Base-by-base conservation (phyloP, 140 eudicot species). In the Senecio squalidus region DNA sequence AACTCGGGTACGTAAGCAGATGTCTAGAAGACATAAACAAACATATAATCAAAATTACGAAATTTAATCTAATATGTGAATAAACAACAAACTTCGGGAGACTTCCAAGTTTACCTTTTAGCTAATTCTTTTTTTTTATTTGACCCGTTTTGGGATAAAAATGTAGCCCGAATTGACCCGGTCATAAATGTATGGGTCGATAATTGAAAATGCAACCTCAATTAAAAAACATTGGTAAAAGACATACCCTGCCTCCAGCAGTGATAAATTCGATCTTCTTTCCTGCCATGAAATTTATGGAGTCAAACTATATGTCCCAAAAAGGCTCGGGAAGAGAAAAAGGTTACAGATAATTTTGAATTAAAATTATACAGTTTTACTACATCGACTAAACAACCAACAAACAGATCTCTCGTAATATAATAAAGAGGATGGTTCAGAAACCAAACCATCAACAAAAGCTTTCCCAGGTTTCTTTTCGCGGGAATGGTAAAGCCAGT, bases 401-500 rank as follows among this genome's bases (percentile, higher is more conserved):
- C 23, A 54, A 40, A 13, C 3, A 66, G 40, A 53, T 4, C 44
- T 14, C 50, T 10, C 2, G 7, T 6, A 63, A 14, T 34, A n/a
- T 40, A 39, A 61, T 23, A 58, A 29, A 1, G 39, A 9, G 11
- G 1, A 58, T 18, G 28, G 79, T 70, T 69, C 55, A 72, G 76
- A 73, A 72, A 81, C 72, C 98, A 77, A 72, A 92, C 98, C 98
- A 74, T 92, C 95, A 77, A 84, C 81, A 67, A 77, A 74, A 62
- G 92, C 95, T 82, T 92, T 87, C 53, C 92, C 96, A 39, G 93
- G 95, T 75, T 84, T 92, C 84, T 83, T 92, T 84, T 92, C 98
- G 53, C 98, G 79, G 26, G 82, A 81, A 81, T 92, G 98, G 83
- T 81, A 84, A 61, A 92, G 84, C 98, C 98, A 92, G 74, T 74